Percentiles rank a stretch among this genome's conserved stretches.
Evolutionary conservation across 371 early-diverging fungal species (phyloP).

Genomic region (Rhizopus stolonifer): DNA sequence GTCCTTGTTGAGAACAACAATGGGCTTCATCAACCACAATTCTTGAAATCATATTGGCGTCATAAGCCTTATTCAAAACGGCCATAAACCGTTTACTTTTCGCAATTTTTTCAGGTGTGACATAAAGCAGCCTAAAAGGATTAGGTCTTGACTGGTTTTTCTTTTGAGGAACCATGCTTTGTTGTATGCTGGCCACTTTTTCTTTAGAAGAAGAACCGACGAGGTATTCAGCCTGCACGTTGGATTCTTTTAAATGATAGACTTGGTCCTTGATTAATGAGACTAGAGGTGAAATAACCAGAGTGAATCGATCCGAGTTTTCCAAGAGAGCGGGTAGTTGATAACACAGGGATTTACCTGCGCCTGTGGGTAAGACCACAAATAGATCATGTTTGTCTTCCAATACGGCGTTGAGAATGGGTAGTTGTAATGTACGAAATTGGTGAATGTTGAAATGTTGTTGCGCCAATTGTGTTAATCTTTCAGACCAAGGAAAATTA

Average conservation of each 20-base stretch:
- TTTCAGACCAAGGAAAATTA: conserved; percentile 55
- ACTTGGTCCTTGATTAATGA: conserved; percentile 88
- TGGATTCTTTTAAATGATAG: conserved; percentile 65
- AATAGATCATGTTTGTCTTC: conserved; percentile 70
- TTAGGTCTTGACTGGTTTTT: conserved; percentile 9
- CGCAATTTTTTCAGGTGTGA: conserved; percentile 90
- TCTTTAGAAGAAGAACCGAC: conserved; percentile 58
- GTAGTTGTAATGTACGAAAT: conserved; percentile 74
- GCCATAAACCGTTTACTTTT: conserved; percentile 71
- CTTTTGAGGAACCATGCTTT: conserved; percentile 36
- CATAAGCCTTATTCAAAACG: conserved; percentile 65
- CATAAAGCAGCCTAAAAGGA: conserved; percentile 67
- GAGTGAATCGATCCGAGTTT: conserved; percentile 63
- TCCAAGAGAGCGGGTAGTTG: conserved; percentile 82
- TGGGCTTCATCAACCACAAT: conserved; percentile 91
- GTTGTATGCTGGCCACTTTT: conserved; percentile 51
- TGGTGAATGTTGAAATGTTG: conserved; percentile 48
- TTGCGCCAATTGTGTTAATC: conserved; percentile 34
- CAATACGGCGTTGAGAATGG: conserved; percentile 75
- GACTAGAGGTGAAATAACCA: conserved; percentile 84
- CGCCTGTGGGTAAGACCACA: conserved; percentile 89
- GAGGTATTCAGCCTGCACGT: conserved; percentile 69
- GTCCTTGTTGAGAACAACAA: conserved; percentile 83
- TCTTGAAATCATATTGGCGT: conserved; percentile 53
- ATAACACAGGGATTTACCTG: conserved; percentile 88